Conservation (phyloP, 768 basidiomycete genomes). For the Solioccasus polychromus region DNA sequence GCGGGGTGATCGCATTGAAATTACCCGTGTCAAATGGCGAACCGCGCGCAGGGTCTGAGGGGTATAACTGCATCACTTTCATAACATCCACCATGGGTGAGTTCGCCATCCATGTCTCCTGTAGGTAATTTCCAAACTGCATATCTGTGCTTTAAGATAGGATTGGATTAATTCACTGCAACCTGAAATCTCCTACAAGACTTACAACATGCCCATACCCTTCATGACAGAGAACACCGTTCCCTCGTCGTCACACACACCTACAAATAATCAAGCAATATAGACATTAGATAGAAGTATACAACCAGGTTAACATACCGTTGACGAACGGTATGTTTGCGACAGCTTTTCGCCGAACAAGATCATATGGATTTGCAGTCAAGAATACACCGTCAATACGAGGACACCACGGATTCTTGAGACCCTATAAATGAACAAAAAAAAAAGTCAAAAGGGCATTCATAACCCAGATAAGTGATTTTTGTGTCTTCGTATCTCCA, state of each 20-base stretch:
- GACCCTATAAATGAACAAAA: conserved; percentile 12
- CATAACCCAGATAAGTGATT: not conserved
- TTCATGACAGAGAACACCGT: conserved; percentile 45
- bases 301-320: conserved; percentile 8
- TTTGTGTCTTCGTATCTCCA: not conserved
- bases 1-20: conserved; percentile 42
- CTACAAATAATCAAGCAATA: not conserved
- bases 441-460: too few relatives aligned
- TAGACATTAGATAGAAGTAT: not conserved
- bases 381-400: conserved; percentile 40
- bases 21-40: conserved; percentile 51
- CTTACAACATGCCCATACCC: conserved; percentile 48
- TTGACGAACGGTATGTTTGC: conserved; percentile 8
- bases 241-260: conserved; percentile 41
- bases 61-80: conserved; percentile 33
- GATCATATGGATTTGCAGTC: conserved; percentile 27
- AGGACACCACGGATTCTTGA: conserved; percentile 27
- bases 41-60: conserved; percentile 40
- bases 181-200: not conserved
- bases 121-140: conserved; percentile 31
- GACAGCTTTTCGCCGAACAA: conserved; percentile 32
- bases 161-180: too few relatives aligned
- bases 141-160: conserved; percentile 22
- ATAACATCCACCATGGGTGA: too few relatives aligned
- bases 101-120: conserved; percentile 17